A percentile compares a stretch with the other conserved stretches of the same genome.
Conservation (phyloP, 345 rosid genomes). For the Bruguiera parviflora region DNA sequence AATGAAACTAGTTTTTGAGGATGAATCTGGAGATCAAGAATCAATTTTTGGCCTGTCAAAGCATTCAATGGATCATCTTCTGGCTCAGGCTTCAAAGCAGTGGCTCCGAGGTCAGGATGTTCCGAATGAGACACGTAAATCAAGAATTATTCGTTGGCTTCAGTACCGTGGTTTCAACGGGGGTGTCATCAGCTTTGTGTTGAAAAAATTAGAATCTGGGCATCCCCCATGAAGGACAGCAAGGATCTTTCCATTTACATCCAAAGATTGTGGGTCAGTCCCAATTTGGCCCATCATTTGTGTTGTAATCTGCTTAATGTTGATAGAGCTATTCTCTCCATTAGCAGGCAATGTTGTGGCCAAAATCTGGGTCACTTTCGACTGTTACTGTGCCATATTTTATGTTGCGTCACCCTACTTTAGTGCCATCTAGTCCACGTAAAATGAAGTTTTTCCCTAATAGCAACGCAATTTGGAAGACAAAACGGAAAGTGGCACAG, state of each 20-base stretch:
- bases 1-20: conserved; percentile 66
- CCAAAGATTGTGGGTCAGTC: conserved; percentile 6
- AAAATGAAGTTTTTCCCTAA: background rate
- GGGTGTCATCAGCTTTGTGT: conserved; percentile 50
- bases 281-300: background rate
- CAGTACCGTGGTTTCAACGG: conserved; percentile 86
- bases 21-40: conserved; percentile 43
- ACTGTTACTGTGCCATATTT: conserved; percentile 16
- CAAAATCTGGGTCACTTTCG: conserved; percentile 17
- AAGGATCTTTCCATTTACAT: background rate
- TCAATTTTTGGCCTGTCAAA: conserved; percentile 53
- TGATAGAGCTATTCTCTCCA: conserved; percentile 18
- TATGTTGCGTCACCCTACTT: conserved; percentile 15
- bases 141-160: conserved; percentile 82
- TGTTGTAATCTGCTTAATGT: conserved; percentile 5
- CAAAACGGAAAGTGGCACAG: conserved; percentile 21
- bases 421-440: conserved; percentile 21
- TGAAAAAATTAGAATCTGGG: conserved; percentile 59
- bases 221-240: conserved; percentile 27
- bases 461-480: conserved; percentile 13
- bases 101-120: conserved; percentile 62
- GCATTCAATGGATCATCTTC: conserved; percentile 57
- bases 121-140: conserved; percentile 59
- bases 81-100: conserved; percentile 64
- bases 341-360: conserved; percentile 19